Base-by-base conservation (phyloP, 1,139 yeast genomes). In the Suhomyces kunorum region DNA sequence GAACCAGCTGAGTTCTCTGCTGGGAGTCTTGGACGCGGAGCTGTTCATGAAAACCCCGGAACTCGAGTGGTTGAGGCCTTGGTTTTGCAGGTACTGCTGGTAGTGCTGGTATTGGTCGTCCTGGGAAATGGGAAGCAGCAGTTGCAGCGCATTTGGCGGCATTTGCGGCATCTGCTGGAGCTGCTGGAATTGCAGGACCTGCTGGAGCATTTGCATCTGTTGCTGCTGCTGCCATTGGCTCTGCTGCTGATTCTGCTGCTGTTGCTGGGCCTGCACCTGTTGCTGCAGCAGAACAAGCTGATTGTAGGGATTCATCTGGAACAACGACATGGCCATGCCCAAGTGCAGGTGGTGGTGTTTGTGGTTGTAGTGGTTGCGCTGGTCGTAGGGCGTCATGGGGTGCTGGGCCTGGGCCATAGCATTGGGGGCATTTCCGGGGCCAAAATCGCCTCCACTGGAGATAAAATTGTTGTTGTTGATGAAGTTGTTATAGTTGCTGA, bases 391-490 rank as follows among this genome's bases (percentile, higher is more conserved):
- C 11, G 22, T 15, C 32, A 39, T 23, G 18, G 34, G 17, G 18
- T 18, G 26, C 27, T 32, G 38, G 23, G 25, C 32, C 29, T 12
- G 34, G 8, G 20, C 7, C 3, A 24, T 8, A 20, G 34, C n/a
- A 12, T 31, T 26, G 23, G 27, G 34, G 9, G 27, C 34, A 12
- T 18, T 11, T 12, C 27, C 34, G 3, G 13, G 18, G 8, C 20
- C 25, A 14, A 26, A 17, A 14, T 41, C 43, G 9, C 36, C 32
- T 11, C 36, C 22, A 15, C 44, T 41, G 25, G 38, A 36, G 38
- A 47, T 50, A 32, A 47, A 50, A 34, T 47, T 49, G 39, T 47
- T 49, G 35, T 46, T 48, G 34, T 43, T 49, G 43, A 49, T 46
- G 34, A 46, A 49, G 34, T 45, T 49, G 34, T 40, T 48, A 42